phyloP scores from a whole-genome alignment of 2,329 filamentous ascomycete genomes.

The Penicillium sp. region DNA sequence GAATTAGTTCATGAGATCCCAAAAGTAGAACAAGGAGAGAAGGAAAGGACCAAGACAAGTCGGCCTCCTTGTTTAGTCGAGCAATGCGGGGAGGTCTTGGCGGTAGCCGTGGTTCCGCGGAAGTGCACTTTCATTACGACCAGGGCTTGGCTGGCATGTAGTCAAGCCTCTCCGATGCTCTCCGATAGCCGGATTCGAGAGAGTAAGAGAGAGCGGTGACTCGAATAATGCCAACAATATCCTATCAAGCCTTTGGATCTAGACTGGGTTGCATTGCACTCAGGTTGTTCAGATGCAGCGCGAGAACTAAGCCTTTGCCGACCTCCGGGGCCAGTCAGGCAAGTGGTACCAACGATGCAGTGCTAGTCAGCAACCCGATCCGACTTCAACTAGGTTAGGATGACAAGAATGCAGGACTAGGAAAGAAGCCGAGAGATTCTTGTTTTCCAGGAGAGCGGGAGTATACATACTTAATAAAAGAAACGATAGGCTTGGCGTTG shows the following conservation, averaged over 20 bases:
- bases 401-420: slow-evolving; percentile 9
- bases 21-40: background rate
- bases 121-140: background rate
- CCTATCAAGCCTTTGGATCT: background rate
- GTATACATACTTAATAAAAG: background rate
- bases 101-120: background rate
- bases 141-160: slow-evolving; percentile 3
- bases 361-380: background rate
- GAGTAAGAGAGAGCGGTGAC: background rate
- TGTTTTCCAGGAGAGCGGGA: background rate
- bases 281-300: background rate
- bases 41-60: background rate
- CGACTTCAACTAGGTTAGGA: background rate
- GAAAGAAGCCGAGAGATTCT: background rate
- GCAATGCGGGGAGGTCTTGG: slow-evolving; percentile 6
- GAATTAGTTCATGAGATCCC: background rate
- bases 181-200: background rate
- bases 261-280: background rate
- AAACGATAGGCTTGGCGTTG: slow-evolving; percentile 5
- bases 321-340: background rate
- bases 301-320: slow-evolving; percentile 21
- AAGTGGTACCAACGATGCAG: slow-evolving; percentile 2
- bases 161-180: background rate
- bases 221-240: background rate
- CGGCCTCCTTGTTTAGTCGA: background rate